Base-by-base conservation (phyloP, 1,139 yeast genomes). In the Nakaseomyces uthaithaninus region DNA sequence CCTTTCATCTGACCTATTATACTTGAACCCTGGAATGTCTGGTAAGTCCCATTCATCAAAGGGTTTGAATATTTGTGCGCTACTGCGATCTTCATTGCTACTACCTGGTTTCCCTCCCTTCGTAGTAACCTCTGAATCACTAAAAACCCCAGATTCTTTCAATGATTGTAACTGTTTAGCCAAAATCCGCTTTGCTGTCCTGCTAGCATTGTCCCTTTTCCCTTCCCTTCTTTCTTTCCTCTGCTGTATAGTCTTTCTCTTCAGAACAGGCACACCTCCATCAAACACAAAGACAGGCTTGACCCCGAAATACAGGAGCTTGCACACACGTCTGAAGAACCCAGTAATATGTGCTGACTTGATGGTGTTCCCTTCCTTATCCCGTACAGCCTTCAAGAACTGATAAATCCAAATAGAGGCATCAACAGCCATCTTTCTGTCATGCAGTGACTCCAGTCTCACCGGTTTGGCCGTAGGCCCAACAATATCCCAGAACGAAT, bases 391-490 rank as follows among this genome's bases (percentile, higher is more conserved):
- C 57, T 89, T 91, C 49, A 93, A 67, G 56, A 93, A 93, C 60
- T 93, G 99, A 59, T 93, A 93, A 42, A 93, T 84, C 99, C 99
- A 93, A 50, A 93, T 93, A 2, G 97, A 89, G 0, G 98, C 99
- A 67, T 93, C 99, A 9, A 93, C 93, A 0, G 98, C 98, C 52
- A 93, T 67, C 44, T 74, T 69, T 58, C 82, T 82, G 45, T 87
- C 75, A 14, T 70, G 65, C 33, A 91, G 68, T 0, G 94, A 80
- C 57, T 91, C 98, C 24, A 93, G 70, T 41, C 91, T 71, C 3
- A 91, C 95, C 0, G 98, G 96, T 41, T 84, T 69, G 0, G 97
- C 94, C 0, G 91, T 76, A 0, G 96, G 94, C 3, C 89, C 94
- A 4, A 91, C 70, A 15, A 91, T 79, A 40, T 80, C 89, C 99